phyloP scores from a whole-genome alignment of 768 basidiomycete species.

The Candolleomyces efflorescens region DNA sequence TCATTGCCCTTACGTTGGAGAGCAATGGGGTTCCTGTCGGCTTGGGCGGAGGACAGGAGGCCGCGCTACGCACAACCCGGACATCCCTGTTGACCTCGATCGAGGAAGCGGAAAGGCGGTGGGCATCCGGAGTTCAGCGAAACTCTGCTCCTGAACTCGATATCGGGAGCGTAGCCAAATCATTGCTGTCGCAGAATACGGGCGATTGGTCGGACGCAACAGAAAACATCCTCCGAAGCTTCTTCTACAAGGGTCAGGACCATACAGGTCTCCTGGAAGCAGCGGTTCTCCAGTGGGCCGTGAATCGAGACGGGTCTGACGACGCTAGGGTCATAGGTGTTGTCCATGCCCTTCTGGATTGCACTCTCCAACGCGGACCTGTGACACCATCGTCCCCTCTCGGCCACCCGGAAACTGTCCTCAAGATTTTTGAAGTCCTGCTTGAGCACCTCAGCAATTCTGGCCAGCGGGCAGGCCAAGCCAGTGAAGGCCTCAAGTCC shows the following conservation, averaged over 20 bases:
- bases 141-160: background rate
- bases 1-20: slow-evolving; percentile 31
- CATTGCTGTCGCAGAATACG: background rate
- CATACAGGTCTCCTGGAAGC: background rate
- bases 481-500: background rate
- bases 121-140: too few relatives aligned
- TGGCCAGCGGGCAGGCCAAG: background rate
- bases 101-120: too few relatives aligned
- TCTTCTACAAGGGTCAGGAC: background rate
- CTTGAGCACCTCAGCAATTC: background rate
- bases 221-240: background rate
- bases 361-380: background rate
- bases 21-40: background rate
- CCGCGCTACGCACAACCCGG: too few relatives aligned
- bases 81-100: too few relatives aligned
- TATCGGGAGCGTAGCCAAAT: background rate
- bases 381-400: background rate
- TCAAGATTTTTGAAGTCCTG: background rate
- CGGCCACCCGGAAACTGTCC: background rate
- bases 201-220: background rate
- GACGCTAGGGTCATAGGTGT: background rate
- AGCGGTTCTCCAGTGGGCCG: background rate
- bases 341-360: background rate
- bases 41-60: background rate
- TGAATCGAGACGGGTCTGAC: background rate